These are phyloP conservation scores for Talaromyces marneffei DNA, from an alignment of 2,329 filamentous ascomycete species.

Conservation along the genomic window DNA sequence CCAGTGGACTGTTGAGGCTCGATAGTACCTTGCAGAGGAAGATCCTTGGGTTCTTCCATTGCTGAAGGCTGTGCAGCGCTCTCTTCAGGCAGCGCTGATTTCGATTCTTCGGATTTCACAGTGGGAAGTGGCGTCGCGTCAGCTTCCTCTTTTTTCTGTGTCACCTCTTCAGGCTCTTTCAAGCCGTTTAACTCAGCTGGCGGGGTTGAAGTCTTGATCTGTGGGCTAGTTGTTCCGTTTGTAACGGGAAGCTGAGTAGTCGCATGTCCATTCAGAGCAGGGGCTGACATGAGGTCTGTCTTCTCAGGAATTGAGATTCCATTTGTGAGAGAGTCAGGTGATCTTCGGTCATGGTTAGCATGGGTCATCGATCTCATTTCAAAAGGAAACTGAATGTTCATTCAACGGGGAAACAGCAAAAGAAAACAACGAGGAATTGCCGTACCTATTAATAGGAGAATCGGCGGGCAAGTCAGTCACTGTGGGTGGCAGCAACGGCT, in stretches of 20 bases:
- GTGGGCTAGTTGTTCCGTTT: conserved; percentile 25
- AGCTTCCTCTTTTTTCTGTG: not conserved
- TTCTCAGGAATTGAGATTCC: conserved; percentile 21
- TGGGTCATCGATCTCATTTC: no score
- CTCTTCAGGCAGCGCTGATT: not conserved
- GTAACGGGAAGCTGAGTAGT: conserved; percentile 19
- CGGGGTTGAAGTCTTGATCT: conserved; percentile 20
- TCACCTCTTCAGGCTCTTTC: not conserved
- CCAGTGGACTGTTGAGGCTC: not conserved
- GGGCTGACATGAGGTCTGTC: conserved; percentile 4
- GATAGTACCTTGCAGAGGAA: not conserved
- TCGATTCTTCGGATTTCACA: not conserved
- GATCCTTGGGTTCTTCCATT: not conserved
- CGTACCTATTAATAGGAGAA: conserved; percentile 27
- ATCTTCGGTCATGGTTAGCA: conserved; percentile 15
- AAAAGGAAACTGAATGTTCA: not conserved
- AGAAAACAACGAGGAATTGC: not conserved
- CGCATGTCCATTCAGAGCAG: conserved; percentile 28
- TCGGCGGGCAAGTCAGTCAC: conserved; percentile 30
- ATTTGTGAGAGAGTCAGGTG: conserved; percentile 22
- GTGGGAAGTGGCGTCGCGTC: not conserved
- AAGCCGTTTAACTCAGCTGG: conserved; percentile 22
- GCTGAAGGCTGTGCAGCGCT: not conserved
- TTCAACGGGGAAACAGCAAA: no score
- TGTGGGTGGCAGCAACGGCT: conserved; percentile 35